These are phyloP conservation scores for Vanrija sp. DNA, from an alignment of 1,284 basidiomycete species.

Conservation along the genomic window DNA sequence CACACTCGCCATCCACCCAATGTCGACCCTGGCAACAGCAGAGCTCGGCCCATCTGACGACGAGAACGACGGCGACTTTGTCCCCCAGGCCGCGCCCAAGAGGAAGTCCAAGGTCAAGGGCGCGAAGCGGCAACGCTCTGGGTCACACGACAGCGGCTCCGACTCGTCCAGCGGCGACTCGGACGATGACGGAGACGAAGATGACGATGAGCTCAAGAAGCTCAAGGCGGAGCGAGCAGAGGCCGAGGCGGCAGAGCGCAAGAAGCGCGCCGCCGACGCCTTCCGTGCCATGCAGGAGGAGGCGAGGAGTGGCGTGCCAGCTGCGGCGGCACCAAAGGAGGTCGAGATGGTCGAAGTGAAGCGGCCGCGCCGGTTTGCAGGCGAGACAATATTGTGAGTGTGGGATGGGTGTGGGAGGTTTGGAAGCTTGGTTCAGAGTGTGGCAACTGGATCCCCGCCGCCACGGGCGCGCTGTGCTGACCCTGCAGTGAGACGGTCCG, in stretches of 20 bases:
- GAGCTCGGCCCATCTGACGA: slow-evolving; percentile 34
- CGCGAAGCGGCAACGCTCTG: slow-evolving; percentile 9
- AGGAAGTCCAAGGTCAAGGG: slow-evolving; percentile 7
- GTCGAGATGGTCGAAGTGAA: slow-evolving; percentile 37
- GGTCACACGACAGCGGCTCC: slow-evolving; percentile 11
- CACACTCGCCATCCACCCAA: slow-evolving; percentile 6
- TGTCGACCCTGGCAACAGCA: slow-evolving; percentile 42
- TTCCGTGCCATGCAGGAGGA: slow-evolving; percentile 14
- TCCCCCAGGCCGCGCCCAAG: slow-evolving; percentile 18
- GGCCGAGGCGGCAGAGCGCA: slow-evolving; percentile 12
- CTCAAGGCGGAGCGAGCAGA: slow-evolving; percentile 23
- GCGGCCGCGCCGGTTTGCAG: slow-evolving; percentile 42
- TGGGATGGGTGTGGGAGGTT: neutral
- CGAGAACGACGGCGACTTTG: slow-evolving; percentile 35
- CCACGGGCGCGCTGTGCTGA: slow-evolving; percentile 2
- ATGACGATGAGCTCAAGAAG: slow-evolving; percentile 21
- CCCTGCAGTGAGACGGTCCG: slow-evolving; percentile 38
- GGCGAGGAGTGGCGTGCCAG: neutral
- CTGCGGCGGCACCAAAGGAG: slow-evolving; percentile 2
- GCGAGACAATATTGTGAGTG: slow-evolving; percentile 44
- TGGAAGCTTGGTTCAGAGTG: neutral
- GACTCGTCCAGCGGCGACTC: slow-evolving; percentile 4
- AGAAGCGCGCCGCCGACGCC: slow-evolving; percentile 12
- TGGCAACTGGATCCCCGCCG: neutral
- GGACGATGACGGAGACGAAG: slow-evolving; percentile 11